A percentile compares a stretch with the other conserved stretches of the same genome.
These are phyloP conservation scores for Colletotrichum tropicale DNA, from an alignment of 2,329 filamentous ascomycete genomes.

Conservation along the genomic window DNA sequence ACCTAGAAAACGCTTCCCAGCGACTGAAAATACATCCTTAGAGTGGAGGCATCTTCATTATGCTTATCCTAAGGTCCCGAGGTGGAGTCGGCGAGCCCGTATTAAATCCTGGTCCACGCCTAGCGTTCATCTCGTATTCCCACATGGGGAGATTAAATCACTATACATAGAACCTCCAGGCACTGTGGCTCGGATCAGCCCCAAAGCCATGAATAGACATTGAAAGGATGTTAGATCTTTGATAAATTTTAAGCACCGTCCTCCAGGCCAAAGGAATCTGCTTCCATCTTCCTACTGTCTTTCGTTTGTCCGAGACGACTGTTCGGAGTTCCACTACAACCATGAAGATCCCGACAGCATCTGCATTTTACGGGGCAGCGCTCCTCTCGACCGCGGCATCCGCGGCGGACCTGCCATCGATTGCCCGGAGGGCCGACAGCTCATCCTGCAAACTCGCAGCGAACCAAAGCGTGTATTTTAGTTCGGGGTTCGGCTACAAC, in stretches of 20 bases:
- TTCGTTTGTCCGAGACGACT: background rate
- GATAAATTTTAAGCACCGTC: accelerated
- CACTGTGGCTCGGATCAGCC: background rate
- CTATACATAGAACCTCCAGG: background rate
- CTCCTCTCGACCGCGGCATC: background rate
- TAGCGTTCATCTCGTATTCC: background rate
- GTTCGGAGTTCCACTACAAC: background rate
- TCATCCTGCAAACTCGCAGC: slow-evolving; percentile 27
- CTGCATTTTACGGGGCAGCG: background rate
- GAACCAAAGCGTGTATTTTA: slow-evolving; percentile 26
- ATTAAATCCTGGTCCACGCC: background rate
- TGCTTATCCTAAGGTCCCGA: accelerated
- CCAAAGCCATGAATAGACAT: background rate
- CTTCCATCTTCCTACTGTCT: accelerated
- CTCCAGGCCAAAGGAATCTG: accelerated
- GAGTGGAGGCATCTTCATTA: background rate
- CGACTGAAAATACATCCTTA: background rate
- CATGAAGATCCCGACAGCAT: background rate
- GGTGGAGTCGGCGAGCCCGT: accelerated
- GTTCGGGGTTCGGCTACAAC: slow-evolving; percentile 31
- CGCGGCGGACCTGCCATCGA: background rate
- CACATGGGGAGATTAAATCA: background rate
- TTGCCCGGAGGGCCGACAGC: background rate
- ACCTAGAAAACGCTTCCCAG: too few relatives aligned
- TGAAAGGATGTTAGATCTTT: background rate